Conservation (phyloP, 352 stramenopile species). For the Globisporangium acanthophoron region DNA sequence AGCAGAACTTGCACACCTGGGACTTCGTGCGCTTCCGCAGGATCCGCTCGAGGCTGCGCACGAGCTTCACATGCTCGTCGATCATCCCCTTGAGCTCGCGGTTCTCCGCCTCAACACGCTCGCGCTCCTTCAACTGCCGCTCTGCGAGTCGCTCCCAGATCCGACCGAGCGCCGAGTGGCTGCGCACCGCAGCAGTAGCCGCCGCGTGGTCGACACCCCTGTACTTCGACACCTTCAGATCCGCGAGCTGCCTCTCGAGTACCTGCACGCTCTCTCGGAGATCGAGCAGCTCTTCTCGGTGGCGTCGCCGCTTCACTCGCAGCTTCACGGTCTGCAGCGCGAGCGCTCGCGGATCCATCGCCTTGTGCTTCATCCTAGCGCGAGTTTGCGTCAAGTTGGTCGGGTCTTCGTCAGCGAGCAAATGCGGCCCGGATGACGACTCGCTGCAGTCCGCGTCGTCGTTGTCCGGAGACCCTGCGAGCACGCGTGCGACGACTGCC, state of each 20-base stretch:
- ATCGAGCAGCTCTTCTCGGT: constrained; percentile 11
- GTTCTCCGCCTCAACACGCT: constrained; percentile 9
- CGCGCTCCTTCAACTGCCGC: constrained; percentile 9
- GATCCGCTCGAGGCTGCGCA: constrained; percentile 10
- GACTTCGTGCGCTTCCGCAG: constrained; percentile 6
- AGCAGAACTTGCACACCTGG: background rate
- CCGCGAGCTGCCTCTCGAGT: constrained; percentile 6
- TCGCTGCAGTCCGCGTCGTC: no score
- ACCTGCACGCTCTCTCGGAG: constrained; percentile 13
- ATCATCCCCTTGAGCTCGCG: constrained; percentile 11
- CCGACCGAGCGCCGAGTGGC: constrained; percentile 3
- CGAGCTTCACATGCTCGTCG: constrained; percentile 14
- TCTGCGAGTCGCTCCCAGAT: constrained; percentile 12
- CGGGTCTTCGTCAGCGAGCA: background rate
- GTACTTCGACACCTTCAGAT: constrained; percentile 1
- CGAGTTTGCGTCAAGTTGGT: no score
- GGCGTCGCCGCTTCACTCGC: constrained; percentile 9
- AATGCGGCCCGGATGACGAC: no score
- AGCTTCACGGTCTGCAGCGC: constrained; percentile 9
- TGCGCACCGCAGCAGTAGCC: no score
- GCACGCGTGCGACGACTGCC: no score
- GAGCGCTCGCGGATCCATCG: constrained; percentile 5
- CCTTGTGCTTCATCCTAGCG: background rate
- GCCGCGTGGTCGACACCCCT: background rate
- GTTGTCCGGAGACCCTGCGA: no score